Conservation (phyloP, 2,329 filamentous ascomycete species). For the Cladophialophora bantiana region DNA sequence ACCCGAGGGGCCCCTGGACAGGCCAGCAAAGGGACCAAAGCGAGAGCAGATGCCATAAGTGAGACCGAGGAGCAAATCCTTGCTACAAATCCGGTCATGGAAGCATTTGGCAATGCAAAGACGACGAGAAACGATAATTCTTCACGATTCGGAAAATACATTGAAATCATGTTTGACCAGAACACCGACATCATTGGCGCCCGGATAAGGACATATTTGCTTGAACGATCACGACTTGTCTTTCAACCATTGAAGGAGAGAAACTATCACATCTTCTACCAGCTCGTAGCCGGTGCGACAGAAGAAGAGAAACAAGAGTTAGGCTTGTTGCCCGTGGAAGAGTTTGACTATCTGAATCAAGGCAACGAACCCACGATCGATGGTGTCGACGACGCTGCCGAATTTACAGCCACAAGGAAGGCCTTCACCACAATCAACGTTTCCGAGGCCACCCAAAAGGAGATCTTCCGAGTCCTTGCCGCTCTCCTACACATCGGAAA, state of each 20-base stretch:
- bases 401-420: constrained; percentile 86
- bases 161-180: constrained; percentile 98
- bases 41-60: constrained; percentile 79
- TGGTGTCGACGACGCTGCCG: constrained; percentile 92
- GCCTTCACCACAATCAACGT: constrained; percentile 91
- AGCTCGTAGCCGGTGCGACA: constrained; percentile 89
- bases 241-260: constrained; percentile 97
- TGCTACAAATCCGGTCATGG: constrained; percentile 99
- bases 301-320: constrained; percentile 82
- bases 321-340: constrained; percentile 78
- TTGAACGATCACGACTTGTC: constrained; percentile 93
- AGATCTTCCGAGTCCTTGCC: constrained; percentile 89
- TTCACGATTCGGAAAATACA: constrained; percentile 98
- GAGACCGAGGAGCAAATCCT: constrained; percentile 98
- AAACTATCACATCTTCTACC: constrained; percentile 99
- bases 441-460: constrained; percentile 71
- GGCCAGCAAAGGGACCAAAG: constrained; percentile 77
- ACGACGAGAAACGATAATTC: constrained; percentile 99
- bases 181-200: constrained; percentile 96
- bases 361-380: constrained; percentile 90
- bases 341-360: constrained; percentile 96
- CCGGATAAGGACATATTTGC: constrained; percentile 92
- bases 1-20: constrained; percentile 94
- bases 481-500: constrained; percentile 94
- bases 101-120: constrained; percentile 99